Conservation (phyloP, 73 alveolate genomes). For the Tetrahymena thermophila region DNA sequence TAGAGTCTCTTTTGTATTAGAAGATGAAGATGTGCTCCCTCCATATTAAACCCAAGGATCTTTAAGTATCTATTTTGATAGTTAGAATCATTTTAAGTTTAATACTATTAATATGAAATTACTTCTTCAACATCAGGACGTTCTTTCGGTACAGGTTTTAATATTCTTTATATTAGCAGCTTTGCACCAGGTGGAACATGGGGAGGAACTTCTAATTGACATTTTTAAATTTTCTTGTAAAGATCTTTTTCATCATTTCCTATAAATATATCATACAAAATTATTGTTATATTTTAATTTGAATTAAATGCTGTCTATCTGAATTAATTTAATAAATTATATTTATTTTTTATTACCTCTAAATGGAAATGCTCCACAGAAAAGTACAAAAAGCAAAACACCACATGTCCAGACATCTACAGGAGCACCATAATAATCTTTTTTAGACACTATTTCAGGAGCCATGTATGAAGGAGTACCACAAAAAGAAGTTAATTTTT, state of each 20-base stretch:
- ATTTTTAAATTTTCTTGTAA: not conserved
- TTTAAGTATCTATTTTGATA: not conserved
- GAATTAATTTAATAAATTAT: not conserved
- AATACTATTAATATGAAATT: not conserved
- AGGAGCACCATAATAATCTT: constrained; percentile 59
- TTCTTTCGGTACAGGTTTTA: not conserved
- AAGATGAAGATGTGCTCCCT: not conserved
- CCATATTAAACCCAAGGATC: not conserved
- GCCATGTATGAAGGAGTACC: constrained; percentile 93
- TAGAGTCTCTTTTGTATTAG: not conserved
- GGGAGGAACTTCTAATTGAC: not conserved
- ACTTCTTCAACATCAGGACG: not conserved
- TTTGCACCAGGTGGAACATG: not conserved
- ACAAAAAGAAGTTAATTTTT: constrained; percentile 53
- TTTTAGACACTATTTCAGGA: constrained; percentile 73
- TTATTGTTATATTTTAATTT: too few species aligned
- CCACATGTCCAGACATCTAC: constrained; percentile 73
- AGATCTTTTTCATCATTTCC: not conserved
- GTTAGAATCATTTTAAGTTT: not conserved
- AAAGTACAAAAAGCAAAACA: constrained; percentile 42
- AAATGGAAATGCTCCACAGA: constrained; percentile 48
- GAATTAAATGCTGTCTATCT: too few species aligned
- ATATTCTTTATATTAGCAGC: not conserved
- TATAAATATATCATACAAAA: too few species aligned
- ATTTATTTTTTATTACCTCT: constrained; percentile 29